Base-by-base conservation (phyloP, 495 filamentous ascomycete species). In the Penicillium turbatum region DNA sequence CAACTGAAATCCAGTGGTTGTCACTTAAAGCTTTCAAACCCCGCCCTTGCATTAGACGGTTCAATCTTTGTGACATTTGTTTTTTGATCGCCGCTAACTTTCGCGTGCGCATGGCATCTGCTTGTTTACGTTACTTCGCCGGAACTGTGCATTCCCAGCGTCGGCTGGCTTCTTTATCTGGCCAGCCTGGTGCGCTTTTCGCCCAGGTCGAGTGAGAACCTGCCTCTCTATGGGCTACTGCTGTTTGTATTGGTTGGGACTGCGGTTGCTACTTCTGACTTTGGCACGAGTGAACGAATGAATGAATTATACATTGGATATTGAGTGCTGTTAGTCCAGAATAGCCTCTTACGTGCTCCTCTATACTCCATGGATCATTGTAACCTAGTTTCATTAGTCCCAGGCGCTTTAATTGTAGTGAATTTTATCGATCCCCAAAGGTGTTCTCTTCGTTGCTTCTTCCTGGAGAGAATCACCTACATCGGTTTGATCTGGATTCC, bases 231-330 rank as follows among this genome's bases (percentile, higher is more conserved):
- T 51, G 36, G 55, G 50, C 27, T 61, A 35, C 40, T 51, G 43
- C 55, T 53, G 17, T 52, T 54, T 47, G 36, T 34, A 29, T 56
- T 29, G 30, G 15, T 54, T 26, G 40, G 31, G 16, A n/a, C 30
- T 47, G 15, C 3, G 44, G 36, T 40, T 36, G 30, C 30, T 51
- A 51, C 49, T 40, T 31, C 35, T 51, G 49, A 51, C 17, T 54
- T 65, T 63, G 63, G 61, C 60, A 73, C 52, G 71, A 73, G 69
- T 69, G 60, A 71, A 72, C 62, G 69, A 72, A 67, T 69, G 63
- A 72, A 74, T 62, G 70, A 72, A 69, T 53, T 39, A 67, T 55
- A 62, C 51, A 59, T 62, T 40, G 41, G 36, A 55, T 51, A 38
- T 24, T 34, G 16, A 13, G 8, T 30, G 12, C 26, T 43, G 12